A percentile compares a stretch with the other conserved stretches of the same genome.
Conservation (phyloP, 2,329 filamentous ascomycete species). For the Calonectria crousiana region DNA sequence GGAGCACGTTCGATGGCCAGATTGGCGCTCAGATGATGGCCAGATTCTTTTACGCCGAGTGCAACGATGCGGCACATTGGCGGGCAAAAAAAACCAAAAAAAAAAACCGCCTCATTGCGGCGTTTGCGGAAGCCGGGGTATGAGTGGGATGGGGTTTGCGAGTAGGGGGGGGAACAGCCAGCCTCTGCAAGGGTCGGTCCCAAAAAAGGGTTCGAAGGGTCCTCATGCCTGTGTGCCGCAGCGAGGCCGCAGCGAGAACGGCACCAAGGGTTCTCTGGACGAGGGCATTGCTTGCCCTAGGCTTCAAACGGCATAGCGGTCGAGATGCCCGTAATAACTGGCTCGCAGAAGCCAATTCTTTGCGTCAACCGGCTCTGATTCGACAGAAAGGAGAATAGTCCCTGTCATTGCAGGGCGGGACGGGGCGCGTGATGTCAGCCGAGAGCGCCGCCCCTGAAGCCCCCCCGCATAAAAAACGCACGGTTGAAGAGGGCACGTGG, state of each 20-base stretch:
- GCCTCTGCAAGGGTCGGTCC: not conserved
- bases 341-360: not conserved
- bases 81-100: not conserved
- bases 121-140: not conserved
- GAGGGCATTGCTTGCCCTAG: not conserved
- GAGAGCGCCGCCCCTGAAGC: slow-evolving; percentile 3
- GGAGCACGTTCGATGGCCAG: not conserved
- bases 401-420: not conserved
- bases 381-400: not conserved
- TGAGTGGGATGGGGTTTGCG: not conserved
- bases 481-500: not conserved
- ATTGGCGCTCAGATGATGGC: not conserved
- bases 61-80: not conserved
- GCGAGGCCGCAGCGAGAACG: not conserved
- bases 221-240: not conserved
- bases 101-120: not conserved
- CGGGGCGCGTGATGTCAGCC: slow-evolving; percentile 10
- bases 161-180: not conserved
- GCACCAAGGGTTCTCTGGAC: not conserved
- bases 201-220: not conserved
- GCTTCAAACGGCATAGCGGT: not conserved
- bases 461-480: not conserved
- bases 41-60: not conserved
- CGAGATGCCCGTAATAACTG: not conserved
- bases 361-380: not conserved